Evolutionary conservation across 1,139 yeast genomes (phyloP).

Genomic region (Yamadazyma blattariae): DNA sequence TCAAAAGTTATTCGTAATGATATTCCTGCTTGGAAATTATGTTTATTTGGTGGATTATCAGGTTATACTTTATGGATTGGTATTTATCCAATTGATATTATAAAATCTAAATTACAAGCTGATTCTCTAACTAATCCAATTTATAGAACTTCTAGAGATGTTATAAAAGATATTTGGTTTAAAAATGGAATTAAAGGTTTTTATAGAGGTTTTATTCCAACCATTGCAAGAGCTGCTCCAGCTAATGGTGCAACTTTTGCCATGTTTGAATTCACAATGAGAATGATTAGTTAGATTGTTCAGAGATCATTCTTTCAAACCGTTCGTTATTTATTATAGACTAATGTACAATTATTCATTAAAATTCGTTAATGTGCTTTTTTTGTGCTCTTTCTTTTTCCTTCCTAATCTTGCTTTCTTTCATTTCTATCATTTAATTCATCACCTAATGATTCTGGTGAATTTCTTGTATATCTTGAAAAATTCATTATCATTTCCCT

Average conservation of each 20-base stretch:
- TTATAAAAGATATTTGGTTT: slow-evolving; percentile 49
- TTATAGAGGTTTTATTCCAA: slow-evolving; percentile 85
- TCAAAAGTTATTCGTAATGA: slow-evolving; percentile 1
- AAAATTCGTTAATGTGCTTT: not conserved
- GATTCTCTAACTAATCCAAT: slow-evolving; percentile 56
- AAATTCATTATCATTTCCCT: not conserved
- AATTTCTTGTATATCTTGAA: not conserved
- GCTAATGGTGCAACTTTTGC: slow-evolving; percentile 96
- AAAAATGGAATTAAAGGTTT: slow-evolving; percentile 71
- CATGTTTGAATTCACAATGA: slow-evolving; percentile 85
- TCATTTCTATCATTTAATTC: slow-evolving; percentile 2
- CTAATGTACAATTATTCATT: slow-evolving; percentile 2
- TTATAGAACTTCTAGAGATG: slow-evolving; percentile 52
- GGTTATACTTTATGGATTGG: slow-evolving; percentile 85
- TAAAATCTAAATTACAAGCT: slow-evolving; percentile 84
- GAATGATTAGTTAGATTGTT: slow-evolving; percentile 33
- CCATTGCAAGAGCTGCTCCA: slow-evolving; percentile 92
- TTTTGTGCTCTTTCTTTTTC: not conserved
- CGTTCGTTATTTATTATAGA: slow-evolving; percentile 1
- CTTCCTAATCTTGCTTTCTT: not conserved
- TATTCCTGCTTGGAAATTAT: slow-evolving; percentile 82
- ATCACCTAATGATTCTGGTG: not conserved
- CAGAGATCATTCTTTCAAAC: too few species aligned
- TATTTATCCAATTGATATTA: slow-evolving; percentile 79
- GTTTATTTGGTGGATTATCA: slow-evolving; percentile 79